Base-by-base conservation (phyloP, 208 protist genomes). In the Tritrichomonas foetus region DNA sequence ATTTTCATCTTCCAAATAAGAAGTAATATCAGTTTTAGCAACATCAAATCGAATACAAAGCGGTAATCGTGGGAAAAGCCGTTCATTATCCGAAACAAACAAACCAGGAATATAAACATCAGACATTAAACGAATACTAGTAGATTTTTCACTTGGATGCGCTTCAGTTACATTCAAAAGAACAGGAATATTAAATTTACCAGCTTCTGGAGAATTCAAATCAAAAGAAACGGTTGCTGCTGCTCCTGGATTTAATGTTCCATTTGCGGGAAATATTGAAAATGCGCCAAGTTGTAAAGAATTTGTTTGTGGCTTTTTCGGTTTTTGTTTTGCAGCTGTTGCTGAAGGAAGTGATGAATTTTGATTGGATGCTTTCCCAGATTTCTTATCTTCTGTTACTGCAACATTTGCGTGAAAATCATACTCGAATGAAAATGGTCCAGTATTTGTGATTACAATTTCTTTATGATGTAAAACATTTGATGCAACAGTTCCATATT, bases 341-440 rank as follows among this genome's bases (percentile, higher is more conserved):
- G 14, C 13, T 25, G 33, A 16, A 27, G 74, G 41, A n/a, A n/a
- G n/a, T n/a, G n/a, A n/a, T n/a, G n/a, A n/a, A n/a, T n/a, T n/a
- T n/a, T n/a, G n/a, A n/a, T n/a, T n/a, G 30, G 33, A 13, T 50
- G 33, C n/a, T 8, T 82, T 82, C 0, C 14, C 33, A n/a, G 39
- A 50, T 25, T 50, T 82, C 41, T 82, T 82, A 33, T 82, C 14
- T 27, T 82, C 14, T 50, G 1, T 82, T 9, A 22, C 39, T 30
- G 44, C 39, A 3, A 20, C 8, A 8, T 82, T 89, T n/a, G 33
- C 47, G 20, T 47, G 33, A 49, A 89, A 36, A 11, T 89, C 78
- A 49, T 89, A 89, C 41, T 89, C 78, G n/a, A 89, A 53, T 57
- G 78, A 47, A 49, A 89, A 89, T 11, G 47, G 30, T 22, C 78